These are phyloP conservation scores for Zygnema circumcarinatum DNA, from an alignment of 139 green algal genomes.

Conservation along the genomic window DNA sequence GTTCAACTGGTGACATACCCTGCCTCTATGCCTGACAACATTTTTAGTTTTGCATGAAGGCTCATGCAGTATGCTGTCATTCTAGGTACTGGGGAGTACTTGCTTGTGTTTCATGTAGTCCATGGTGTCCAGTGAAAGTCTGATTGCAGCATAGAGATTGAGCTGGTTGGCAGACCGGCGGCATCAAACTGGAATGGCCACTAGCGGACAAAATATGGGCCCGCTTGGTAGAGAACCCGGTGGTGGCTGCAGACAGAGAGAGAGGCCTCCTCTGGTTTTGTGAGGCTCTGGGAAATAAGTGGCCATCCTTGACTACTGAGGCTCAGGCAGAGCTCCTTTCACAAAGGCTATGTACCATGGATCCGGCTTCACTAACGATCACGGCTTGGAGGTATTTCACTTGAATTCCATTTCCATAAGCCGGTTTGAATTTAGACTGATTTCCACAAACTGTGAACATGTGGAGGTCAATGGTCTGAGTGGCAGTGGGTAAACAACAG, in stretches of 20 bases:
- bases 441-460: no score
- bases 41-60: no score
- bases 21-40: no score
- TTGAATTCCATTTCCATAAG: slow-evolving; percentile 7
- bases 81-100: no score
- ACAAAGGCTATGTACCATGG: slow-evolving; percentile 39
- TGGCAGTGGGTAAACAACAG: no score
- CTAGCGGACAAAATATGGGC: slow-evolving; percentile 31
- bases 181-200: slow-evolving; percentile 15
- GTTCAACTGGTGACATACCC: no score
- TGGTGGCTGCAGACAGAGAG: slow-evolving; percentile 17
- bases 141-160: neutral
- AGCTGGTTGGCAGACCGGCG: slow-evolving; percentile 12
- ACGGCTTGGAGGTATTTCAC: slow-evolving; percentile 19
- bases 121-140: no score
- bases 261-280: slow-evolving; percentile 30
- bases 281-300: slow-evolving; percentile 26
- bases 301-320: neutral
- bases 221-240: slow-evolving; percentile 28
- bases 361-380: slow-evolving; percentile 5
- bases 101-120: no score
- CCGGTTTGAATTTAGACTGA: no score
- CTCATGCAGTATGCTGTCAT: no score
- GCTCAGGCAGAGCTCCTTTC: slow-evolving; percentile 30
- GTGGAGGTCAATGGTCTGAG: no score